phyloP scores from a whole-genome alignment of 108 stramenopile genomes.

The Stephanodiscus triporus region DNA sequence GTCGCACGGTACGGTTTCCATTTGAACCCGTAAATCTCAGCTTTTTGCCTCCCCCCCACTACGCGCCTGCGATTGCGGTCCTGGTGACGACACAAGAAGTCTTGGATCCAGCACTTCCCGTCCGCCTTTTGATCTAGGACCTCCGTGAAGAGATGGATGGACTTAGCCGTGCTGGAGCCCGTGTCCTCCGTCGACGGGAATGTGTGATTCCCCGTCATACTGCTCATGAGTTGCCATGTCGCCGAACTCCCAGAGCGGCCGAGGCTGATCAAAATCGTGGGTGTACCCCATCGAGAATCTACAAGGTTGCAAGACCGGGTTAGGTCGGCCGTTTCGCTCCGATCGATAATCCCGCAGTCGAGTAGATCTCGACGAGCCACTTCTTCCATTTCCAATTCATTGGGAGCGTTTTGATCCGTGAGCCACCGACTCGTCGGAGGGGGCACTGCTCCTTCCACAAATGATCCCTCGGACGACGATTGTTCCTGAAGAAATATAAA shows the following conservation, averaged over 20 bases:
- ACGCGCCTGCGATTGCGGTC: neutral
- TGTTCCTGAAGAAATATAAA: neutral
- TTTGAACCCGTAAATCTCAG: neutral
- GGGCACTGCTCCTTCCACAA: neutral
- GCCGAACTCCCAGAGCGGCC: neutral
- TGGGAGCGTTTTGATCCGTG: too few relatives aligned
- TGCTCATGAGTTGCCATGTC: conserved; percentile 7
- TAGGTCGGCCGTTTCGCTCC: neutral
- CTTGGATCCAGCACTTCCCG: neutral
- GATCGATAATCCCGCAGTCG: neutral
- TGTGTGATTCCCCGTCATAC: neutral
- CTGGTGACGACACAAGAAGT: neutral
- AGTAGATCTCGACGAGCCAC: neutral
- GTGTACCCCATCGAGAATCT: neutral
- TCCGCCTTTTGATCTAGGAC: neutral
- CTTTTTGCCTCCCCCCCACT: neutral
- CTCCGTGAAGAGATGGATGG: neutral
- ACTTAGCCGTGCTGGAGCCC: neutral
- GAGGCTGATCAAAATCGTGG: conserved; percentile 5
- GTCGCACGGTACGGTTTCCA: neutral
- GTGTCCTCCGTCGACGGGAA: neutral
- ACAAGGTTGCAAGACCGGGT: neutral
- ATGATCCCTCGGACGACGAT: neutral
- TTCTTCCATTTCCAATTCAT: neutral
- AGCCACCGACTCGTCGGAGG: neutral